phyloP scores from a whole-genome alignment of 352 stramenopile species.

The Plasmopara viticola region DNA sequence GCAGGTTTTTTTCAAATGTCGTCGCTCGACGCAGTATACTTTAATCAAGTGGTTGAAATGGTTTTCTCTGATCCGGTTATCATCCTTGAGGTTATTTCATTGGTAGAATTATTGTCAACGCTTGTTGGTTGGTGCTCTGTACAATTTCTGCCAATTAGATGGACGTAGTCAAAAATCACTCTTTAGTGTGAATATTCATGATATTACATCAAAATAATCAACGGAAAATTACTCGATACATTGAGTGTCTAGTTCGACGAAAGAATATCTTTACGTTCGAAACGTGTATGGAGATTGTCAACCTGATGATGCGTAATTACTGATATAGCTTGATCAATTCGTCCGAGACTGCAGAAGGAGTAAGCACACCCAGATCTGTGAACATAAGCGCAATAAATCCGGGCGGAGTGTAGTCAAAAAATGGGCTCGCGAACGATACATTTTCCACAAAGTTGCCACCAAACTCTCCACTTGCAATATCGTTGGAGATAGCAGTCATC shows the following conservation, averaged over 20 bases:
- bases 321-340: constrained; percentile 98
- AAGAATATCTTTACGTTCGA: neutral
- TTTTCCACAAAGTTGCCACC: constrained; percentile 34
- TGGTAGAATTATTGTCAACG: no score
- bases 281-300: neutral
- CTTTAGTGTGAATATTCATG: no score
- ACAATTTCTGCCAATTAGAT: no score
- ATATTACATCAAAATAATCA: no score
- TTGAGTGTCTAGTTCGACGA: neutral
- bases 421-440: constrained; percentile 84
- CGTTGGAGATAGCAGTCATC: constrained; percentile 36
- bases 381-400: constrained; percentile 98
- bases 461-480: constrained; percentile 22
- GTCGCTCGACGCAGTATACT: no score
- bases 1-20: no score
- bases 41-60: no score
- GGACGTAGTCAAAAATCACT: no score
- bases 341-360: constrained; percentile 96
- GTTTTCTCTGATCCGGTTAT: no score
- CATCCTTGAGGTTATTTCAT: no score
- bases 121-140: no score
- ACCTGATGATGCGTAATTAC: constrained; percentile 41
- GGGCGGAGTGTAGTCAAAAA: constrained; percentile 96
- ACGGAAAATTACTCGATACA: neutral
- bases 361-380: constrained; percentile 97